phyloP scores from a whole-genome alignment of 257 asterid species.

The Solanum okadae region DNA sequence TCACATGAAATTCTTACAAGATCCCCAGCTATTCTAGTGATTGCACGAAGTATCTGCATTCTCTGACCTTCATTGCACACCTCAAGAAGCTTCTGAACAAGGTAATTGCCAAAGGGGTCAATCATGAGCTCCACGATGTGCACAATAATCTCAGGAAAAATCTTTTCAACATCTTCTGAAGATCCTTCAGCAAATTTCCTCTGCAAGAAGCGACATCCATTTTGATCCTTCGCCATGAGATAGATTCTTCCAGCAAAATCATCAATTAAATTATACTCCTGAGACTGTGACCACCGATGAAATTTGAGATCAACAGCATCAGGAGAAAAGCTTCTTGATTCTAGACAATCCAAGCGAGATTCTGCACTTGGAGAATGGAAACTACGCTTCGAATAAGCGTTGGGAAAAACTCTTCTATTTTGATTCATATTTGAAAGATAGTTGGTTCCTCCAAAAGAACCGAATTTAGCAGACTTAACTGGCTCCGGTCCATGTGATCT shows the following conservation, averaged over 20 bases:
- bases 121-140: conserved; percentile 84
- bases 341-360: background rate
- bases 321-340: background rate
- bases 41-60: conserved; percentile 56
- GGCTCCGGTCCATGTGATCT: background rate
- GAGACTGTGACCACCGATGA: background rate
- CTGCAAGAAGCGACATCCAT: conserved; percentile 88
- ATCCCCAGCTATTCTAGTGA: conserved; percentile 64
- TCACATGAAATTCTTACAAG: conserved; percentile 80
- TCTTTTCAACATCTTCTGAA: conserved; percentile 50
- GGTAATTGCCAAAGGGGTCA: conserved; percentile 93
- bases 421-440: background rate
- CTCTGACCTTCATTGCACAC: conserved; percentile 89
- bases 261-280: background rate
- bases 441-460: background rate
- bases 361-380: background rate
- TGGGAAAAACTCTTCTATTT: background rate
- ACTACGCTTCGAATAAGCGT: background rate
- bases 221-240: conserved; percentile 74
- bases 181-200: conserved; percentile 79
- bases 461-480: background rate
- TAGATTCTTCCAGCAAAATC: conserved; percentile 12
- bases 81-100: conserved; percentile 83
- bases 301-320: background rate
- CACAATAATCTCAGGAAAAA: conserved; percentile 60